Evolutionary conservation across 768 basidiomycete genomes (phyloP).

Genomic region (Psilocybe cubensis): DNA sequence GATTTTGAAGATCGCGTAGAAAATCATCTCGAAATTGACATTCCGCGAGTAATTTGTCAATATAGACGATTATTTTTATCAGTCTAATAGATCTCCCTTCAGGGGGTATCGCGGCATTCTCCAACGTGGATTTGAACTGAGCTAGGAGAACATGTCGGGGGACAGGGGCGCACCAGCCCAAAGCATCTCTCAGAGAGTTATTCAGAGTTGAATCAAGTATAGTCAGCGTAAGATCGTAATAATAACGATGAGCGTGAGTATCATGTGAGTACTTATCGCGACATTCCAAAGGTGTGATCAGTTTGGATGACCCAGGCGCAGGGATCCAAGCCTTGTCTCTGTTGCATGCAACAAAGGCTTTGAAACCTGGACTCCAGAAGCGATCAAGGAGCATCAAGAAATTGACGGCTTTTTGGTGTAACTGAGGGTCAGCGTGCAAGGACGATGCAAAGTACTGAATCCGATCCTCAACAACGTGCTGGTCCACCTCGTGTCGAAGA

Average conservation of each 20-base stretch:
- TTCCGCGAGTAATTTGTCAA: background rate
- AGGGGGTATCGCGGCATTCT: slow-evolving; percentile 2
- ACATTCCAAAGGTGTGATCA: slow-evolving; percentile 26
- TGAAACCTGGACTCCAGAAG: slow-evolving; percentile 11
- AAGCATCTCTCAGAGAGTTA: slow-evolving; percentile 26
- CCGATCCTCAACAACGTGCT: slow-evolving; percentile 35
- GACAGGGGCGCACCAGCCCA: slow-evolving; percentile 44
- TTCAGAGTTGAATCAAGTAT: slow-evolving; percentile 26
- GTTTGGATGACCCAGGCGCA: slow-evolving; percentile 32
- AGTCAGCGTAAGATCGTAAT: slow-evolving; percentile 42
- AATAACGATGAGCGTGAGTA: slow-evolving; percentile 11
- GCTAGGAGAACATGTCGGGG: slow-evolving; percentile 28
- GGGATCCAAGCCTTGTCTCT: slow-evolving; percentile 10
- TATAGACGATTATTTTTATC: background rate
- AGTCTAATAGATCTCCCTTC: slow-evolving; percentile 3
- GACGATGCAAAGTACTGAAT: slow-evolving; percentile 28
- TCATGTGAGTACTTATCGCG: slow-evolving; percentile 16
- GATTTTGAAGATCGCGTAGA: background rate
- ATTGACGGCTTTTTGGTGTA: slow-evolving; percentile 7
- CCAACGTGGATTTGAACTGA: slow-evolving; percentile 31
- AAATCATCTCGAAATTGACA: background rate
- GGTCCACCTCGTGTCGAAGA: slow-evolving; percentile 29
- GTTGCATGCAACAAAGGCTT: background rate
- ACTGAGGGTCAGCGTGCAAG: background rate
- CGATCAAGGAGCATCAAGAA: slow-evolving; percentile 12